Evolutionary conservation across 2,329 filamentous ascomycete species (phyloP).

Genomic region (Moelleriella libera): DNA sequence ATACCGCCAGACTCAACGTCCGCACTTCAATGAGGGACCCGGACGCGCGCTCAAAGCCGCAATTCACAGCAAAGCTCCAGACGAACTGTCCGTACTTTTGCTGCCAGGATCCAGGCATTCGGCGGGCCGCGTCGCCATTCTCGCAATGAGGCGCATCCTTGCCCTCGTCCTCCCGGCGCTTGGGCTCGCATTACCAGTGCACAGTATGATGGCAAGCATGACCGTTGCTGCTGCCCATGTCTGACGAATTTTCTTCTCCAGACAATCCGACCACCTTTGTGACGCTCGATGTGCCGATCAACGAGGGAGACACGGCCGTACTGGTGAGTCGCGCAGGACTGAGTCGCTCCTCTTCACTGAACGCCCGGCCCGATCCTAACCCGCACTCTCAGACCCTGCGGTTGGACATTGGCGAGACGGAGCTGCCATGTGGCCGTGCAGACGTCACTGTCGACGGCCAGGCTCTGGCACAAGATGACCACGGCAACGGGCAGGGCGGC

Average conservation of each 20-base stretch:
- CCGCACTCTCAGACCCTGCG: conserved; percentile 16
- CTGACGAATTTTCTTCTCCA: background rate
- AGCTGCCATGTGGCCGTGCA: conserved; percentile 28
- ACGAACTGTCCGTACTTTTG: no score
- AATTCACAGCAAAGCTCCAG: no score
- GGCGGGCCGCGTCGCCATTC: no score
- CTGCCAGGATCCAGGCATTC: no score
- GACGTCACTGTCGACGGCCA: conserved; percentile 33
- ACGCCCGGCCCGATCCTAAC: background rate
- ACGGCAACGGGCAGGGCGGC: conserved; percentile 25
- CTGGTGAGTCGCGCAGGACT: conserved; percentile 8
- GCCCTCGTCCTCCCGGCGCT: no score
- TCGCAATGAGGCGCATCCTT: no score
- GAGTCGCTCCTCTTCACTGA: background rate
- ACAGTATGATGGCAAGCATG: background rate
- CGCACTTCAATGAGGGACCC: no score
- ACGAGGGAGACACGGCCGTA: conserved; percentile 6
- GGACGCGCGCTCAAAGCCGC: no score
- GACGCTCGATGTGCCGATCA: conserved; percentile 8
- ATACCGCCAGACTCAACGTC: no score
- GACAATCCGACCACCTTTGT: conserved; percentile 8
- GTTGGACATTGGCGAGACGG: conserved; percentile 29
- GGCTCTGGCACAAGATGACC: conserved; percentile 21
- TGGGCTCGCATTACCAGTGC: no score
- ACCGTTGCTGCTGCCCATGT: no score